Conservation (phyloP, 2,329 filamentous ascomycete species). For the Ophiosphaerella korrae region DNA sequence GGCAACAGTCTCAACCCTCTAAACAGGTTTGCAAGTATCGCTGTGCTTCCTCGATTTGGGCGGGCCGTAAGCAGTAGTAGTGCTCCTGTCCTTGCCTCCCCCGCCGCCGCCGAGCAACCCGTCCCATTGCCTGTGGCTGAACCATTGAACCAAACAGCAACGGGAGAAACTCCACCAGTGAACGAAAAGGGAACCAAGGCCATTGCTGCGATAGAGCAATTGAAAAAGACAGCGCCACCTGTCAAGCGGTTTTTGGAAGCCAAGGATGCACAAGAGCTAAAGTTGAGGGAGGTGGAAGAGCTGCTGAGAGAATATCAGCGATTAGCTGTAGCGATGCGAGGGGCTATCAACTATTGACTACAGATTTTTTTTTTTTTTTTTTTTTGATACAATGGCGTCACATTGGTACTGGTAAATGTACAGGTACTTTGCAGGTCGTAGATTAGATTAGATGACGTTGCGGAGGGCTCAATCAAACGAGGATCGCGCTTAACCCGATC, state of each 20-base stretch:
- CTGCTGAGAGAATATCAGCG: conserved; percentile 51
- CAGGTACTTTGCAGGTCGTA: background rate
- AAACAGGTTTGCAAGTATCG: conserved; percentile 75
- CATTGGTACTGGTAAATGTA: background rate
- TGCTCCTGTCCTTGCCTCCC: conserved; percentile 49
- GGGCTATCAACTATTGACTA: conserved; percentile 46
- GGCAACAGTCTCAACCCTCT: conserved; percentile 83
- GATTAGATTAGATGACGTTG: conserved; percentile 1
- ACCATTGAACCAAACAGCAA: conserved; percentile 19
- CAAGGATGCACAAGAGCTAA: conserved; percentile 52
- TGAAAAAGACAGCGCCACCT: conserved; percentile 54
- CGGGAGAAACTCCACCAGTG: conserved; percentile 24
- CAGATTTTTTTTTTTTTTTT: too few relatives aligned
- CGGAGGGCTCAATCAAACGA: too few relatives aligned
- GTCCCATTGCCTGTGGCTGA: conserved; percentile 32
- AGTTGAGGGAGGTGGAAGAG: conserved; percentile 56
- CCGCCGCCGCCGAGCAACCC: conserved; percentile 43
- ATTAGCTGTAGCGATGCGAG: conserved; percentile 51
- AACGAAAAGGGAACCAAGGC: conserved; percentile 47
- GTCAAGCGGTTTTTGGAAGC: conserved; percentile 55
- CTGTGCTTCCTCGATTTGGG: conserved; percentile 76
- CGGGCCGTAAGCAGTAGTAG: conserved; percentile 53
- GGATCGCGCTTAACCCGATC: background rate
- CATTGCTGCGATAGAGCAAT: conserved; percentile 50
- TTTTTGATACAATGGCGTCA: background rate